phyloP scores from a whole-genome alignment of 768 basidiomycete species.

The Stropharia rugosoannulata region DNA sequence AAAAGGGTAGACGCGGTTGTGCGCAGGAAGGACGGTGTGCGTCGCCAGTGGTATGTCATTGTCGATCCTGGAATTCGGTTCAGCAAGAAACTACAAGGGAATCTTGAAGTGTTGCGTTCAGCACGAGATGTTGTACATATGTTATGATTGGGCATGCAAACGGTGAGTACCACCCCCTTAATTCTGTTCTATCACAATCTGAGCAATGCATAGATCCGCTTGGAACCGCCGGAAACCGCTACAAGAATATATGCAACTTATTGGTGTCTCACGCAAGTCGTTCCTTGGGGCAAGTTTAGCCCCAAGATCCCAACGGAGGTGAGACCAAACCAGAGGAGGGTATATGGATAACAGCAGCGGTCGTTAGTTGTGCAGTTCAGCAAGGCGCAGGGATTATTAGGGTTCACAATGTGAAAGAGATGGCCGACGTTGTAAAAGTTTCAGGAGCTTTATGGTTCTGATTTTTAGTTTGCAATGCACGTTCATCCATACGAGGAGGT shows the following conservation, averaged over 20 bases:
- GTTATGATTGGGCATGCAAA: slow-evolving; percentile 22
- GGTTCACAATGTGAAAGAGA: slow-evolving; percentile 77
- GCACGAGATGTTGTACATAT: slow-evolving; percentile 47
- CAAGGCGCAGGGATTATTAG: slow-evolving; percentile 73
- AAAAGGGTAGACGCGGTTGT: slow-evolving; percentile 64
- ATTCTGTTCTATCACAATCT: no score
- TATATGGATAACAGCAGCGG: slow-evolving; percentile 76
- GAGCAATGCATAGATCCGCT: no score
- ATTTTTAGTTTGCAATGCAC: no score
- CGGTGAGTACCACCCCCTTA: slow-evolving; percentile 6
- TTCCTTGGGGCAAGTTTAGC: slow-evolving; percentile 73
- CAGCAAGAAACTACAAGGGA: slow-evolving; percentile 80
- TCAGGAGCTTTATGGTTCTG: slow-evolving; percentile 56
- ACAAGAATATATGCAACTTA: slow-evolving; percentile 60
- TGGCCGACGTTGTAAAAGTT: slow-evolving; percentile 72
- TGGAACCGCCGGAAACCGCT: slow-evolving; percentile 42
- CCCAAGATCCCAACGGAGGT: slow-evolving; percentile 46
- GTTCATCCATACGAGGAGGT: not conserved
- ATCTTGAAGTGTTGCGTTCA: slow-evolving; percentile 64
- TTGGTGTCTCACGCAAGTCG: slow-evolving; percentile 83
- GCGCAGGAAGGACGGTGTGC: slow-evolving; percentile 65
- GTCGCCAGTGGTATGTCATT: slow-evolving; percentile 87
- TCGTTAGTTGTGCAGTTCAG: slow-evolving; percentile 70
- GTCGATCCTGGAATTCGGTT: slow-evolving; percentile 95
- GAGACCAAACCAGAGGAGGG: slow-evolving; percentile 66